These are phyloP conservation scores for Oryza australiensis DNA, from an alignment of 176 grass and related monocot species.

Conservation along the genomic window DNA sequence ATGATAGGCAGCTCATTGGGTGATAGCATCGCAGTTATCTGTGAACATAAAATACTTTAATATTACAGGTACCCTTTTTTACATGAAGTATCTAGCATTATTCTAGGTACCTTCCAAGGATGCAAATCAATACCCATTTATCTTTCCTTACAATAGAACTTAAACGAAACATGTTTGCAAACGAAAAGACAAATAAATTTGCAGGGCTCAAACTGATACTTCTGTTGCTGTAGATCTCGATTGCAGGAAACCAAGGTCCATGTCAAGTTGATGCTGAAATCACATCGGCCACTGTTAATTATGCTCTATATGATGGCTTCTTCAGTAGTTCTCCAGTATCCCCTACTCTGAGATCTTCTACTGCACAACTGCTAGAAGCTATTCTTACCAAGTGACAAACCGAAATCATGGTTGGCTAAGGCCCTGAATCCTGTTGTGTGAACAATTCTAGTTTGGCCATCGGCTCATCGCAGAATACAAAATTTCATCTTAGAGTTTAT, in stretches of 20 bases:
- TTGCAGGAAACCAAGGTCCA: conserved; percentile 56
- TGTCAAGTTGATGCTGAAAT: conserved; percentile 67
- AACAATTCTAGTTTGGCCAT: neutral
- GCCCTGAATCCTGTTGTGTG: neutral
- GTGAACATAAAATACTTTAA: neutral
- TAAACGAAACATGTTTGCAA: neutral
- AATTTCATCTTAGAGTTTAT: neutral
- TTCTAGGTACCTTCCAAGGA: neutral
- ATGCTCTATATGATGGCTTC: conserved; percentile 83
- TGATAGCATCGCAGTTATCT: neutral
- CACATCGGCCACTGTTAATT: conserved; percentile 63
- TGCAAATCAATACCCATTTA: neutral
- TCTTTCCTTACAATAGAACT: neutral
- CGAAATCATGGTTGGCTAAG: neutral
- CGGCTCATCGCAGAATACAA: neutral
- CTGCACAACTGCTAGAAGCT: conserved; percentile 45
- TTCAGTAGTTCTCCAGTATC: conserved; percentile 75
- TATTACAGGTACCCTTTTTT: neutral
- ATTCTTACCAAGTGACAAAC: conserved; percentile 41
- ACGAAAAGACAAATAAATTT: neutral
- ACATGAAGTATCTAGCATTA: neutral
- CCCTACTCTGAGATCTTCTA: conserved; percentile 63
- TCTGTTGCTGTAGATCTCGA: conserved; percentile 66
- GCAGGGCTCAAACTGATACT: neutral
- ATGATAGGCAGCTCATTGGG: neutral